These are phyloP conservation scores for Thyridium curvatum DNA, from an alignment of 2,329 filamentous ascomycete genomes.

Conservation along the genomic window DNA sequence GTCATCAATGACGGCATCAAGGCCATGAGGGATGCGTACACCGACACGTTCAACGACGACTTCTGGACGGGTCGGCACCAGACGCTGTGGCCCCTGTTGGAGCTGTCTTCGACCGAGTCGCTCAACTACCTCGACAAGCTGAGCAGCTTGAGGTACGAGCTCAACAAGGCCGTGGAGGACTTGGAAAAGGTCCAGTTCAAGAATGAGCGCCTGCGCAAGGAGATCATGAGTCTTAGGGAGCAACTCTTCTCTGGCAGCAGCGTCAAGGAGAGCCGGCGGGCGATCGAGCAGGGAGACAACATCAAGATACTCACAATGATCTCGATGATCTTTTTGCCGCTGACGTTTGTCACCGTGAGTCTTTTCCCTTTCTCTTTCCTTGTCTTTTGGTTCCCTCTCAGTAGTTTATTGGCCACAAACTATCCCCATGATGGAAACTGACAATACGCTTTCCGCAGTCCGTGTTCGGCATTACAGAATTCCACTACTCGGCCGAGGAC, in stretches of 20 bases:
- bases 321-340: constrained; percentile 53
- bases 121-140: constrained; percentile 42
- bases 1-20: constrained; percentile 55
- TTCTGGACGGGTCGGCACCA: constrained; percentile 52
- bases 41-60: constrained; percentile 50
- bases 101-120: constrained; percentile 35
- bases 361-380: not conserved
- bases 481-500: constrained; percentile 32
- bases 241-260: constrained; percentile 59
- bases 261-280: constrained; percentile 54
- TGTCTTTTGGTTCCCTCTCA: not conserved
- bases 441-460: constrained; percentile 21
- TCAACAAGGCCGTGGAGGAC: constrained; percentile 44
- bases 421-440: not conserved
- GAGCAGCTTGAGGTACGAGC: constrained; percentile 35
- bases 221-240: constrained; percentile 51
- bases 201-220: constrained; percentile 46
- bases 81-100: constrained; percentile 46
- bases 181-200: constrained; percentile 38
- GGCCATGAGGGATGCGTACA: constrained; percentile 49
- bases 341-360: constrained; percentile 52
- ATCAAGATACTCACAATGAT: constrained; percentile 55
- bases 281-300: constrained; percentile 58
- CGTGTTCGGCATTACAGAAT: constrained; percentile 48
- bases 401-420: not conserved